Conservation (phyloP, 1,284 basidiomycete genomes). For the Sanghuangporus weigelae region DNA sequence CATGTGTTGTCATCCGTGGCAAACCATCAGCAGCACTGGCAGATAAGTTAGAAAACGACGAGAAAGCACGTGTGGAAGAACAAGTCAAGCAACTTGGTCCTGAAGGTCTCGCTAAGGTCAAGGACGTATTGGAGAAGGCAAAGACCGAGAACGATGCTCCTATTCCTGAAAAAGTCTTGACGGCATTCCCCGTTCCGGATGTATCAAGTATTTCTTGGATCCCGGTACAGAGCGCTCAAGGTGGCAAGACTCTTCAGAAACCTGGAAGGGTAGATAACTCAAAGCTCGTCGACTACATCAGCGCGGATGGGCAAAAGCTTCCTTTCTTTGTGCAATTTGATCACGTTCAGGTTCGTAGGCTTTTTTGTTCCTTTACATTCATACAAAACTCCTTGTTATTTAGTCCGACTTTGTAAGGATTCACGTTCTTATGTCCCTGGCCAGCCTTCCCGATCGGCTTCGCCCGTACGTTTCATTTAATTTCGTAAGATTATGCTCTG, state of each 20-base stretch:
- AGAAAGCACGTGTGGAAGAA: slow-evolving; percentile 70
- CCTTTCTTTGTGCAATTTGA: slow-evolving; percentile 94
- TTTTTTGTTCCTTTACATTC: background rate
- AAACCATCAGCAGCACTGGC: slow-evolving; percentile 87
- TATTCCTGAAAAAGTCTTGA: slow-evolving; percentile 79
- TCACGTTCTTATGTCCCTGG: slow-evolving; percentile 75
- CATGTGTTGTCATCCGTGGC: slow-evolving; percentile 74
- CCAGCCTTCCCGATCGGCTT: slow-evolving; percentile 63
- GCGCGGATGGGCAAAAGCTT: slow-evolving; percentile 60
- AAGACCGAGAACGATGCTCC: slow-evolving; percentile 83
- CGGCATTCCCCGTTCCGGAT: slow-evolving; percentile 81
- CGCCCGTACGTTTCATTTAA: slow-evolving; percentile 56
- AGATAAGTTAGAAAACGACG: slow-evolving; percentile 76
- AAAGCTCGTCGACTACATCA: slow-evolving; percentile 61
- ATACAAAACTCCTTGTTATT: background rate
- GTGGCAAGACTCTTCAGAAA: slow-evolving; percentile 42
- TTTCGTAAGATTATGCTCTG: background rate
- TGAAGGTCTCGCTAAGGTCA: slow-evolving; percentile 73
- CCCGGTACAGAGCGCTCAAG: slow-evolving; percentile 78
- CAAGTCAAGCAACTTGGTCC: slow-evolving; percentile 75
- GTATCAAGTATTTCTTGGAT: slow-evolving; percentile 94
- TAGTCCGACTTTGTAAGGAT: slow-evolving; percentile 91
- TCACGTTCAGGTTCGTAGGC: slow-evolving; percentile 62
- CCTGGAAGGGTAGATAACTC: slow-evolving; percentile 27
- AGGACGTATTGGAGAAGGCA: slow-evolving; percentile 70